These are phyloP conservation scores for Leishmania tropica DNA, from an alignment of 208 protist species.

Conservation along the genomic window DNA sequence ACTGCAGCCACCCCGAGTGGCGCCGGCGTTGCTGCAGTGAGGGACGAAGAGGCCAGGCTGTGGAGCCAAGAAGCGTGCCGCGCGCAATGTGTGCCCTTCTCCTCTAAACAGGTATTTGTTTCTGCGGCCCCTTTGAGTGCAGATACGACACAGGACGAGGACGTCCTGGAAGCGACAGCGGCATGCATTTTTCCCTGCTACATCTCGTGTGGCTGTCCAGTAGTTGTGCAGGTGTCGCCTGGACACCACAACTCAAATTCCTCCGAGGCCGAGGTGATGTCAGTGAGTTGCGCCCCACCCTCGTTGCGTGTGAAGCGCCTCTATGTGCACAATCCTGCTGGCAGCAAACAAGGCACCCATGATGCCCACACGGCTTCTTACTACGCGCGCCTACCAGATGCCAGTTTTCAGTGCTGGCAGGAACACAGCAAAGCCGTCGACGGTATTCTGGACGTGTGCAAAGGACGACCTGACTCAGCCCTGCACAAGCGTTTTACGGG, in stretches of 20 bases:
- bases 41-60: not conserved
- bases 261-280: not conserved
- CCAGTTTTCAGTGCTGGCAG: constrained; percentile 15
- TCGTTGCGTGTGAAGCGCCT: not conserved
- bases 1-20: not conserved
- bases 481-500: not conserved
- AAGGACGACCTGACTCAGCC: not conserved
- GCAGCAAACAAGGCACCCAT: not conserved
- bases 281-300: not conserved
- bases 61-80: not conserved
- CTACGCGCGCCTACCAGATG: not conserved
- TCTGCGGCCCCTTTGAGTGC: not conserved
- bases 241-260: not conserved
- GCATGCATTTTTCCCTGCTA: constrained; percentile 24
- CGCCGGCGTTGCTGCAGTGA: not conserved
- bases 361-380: not conserved
- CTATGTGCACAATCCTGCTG: not conserved
- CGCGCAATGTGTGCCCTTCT: constrained; percentile 9
- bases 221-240: not conserved
- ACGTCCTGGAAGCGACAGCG: not conserved
- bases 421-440: not conserved
- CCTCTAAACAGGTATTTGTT: constrained; percentile 13
- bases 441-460: not conserved
- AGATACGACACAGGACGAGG: not conserved
- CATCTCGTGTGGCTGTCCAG: constrained; percentile 20